phyloP scores from a whole-genome alignment of 2,329 filamentous ascomycete species.

The Calonectria honghensis region DNA sequence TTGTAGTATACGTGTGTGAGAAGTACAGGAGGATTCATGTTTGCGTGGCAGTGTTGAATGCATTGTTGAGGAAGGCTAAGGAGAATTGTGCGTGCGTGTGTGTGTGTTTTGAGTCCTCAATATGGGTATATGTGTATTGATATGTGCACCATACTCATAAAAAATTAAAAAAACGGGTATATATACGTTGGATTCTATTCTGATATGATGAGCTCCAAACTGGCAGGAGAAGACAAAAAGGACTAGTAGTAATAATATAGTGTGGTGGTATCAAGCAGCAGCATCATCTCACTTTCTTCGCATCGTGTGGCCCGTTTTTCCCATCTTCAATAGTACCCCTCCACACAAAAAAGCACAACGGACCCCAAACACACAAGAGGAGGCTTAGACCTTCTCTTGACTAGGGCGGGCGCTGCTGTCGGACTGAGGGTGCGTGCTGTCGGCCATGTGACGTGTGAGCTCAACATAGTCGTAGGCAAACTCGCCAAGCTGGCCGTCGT shows the following conservation, averaged over 20 bases:
- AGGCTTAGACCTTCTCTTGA: conserved; percentile 56
- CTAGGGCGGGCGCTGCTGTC: conserved; percentile 53
- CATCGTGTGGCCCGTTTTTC: conserved; percentile 9
- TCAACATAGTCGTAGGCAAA: conserved; percentile 91
- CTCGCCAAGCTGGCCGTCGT: conserved; percentile 86
- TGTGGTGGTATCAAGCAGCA: conserved; percentile 37
- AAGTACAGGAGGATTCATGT: background rate
- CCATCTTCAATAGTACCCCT: background rate
- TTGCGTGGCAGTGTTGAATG: too few relatives aligned
- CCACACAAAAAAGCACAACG: background rate
- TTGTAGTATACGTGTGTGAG: background rate
- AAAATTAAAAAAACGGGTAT: conserved; percentile 31
- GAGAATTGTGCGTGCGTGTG: background rate
- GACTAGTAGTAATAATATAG: conserved; percentile 21
- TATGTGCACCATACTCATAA: conserved; percentile 18
- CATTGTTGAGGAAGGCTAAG: background rate
- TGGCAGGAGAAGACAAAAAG: conserved; percentile 12
- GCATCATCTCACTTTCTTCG: conserved; percentile 32
- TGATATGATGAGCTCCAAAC: conserved; percentile 25
- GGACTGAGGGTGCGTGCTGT: conserved; percentile 51
- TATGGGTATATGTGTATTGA: conserved; percentile 10
- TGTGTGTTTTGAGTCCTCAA: background rate
- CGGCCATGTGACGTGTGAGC: conserved; percentile 77
- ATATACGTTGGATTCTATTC: conserved; percentile 32
- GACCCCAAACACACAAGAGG: background rate